phyloP scores from a whole-genome alignment of 164 flowering plant species.

The Stephania yunnanensis region DNA sequence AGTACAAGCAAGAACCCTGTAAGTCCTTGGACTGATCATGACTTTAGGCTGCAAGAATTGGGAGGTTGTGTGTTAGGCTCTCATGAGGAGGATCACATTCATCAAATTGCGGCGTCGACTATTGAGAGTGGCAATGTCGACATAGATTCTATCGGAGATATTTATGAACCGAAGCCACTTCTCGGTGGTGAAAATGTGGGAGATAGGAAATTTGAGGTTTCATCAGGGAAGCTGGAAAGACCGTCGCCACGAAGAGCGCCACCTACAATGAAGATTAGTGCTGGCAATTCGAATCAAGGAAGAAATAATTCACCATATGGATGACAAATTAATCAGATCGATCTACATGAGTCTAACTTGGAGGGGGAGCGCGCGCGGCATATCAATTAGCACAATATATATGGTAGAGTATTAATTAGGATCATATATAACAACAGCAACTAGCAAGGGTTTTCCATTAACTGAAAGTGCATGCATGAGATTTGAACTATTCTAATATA shows the following conservation, averaged over 20 bases:
- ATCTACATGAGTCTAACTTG: background rate
- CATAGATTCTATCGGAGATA: conserved; percentile 42
- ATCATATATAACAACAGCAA: too few species aligned
- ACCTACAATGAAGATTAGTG: conserved; percentile 32
- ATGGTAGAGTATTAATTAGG: too few species aligned
- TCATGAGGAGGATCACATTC: conserved; percentile 46
- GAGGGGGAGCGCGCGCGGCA: background rate
- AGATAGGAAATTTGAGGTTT: conserved; percentile 41
- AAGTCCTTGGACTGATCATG: conserved; percentile 46
- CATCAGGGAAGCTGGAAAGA: conserved; percentile 49
- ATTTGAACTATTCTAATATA: background rate
- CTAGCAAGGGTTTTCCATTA: too few species aligned
- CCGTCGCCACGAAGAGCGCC: conserved; percentile 61
- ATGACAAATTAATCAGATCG: background rate
- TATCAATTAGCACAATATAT: background rate
- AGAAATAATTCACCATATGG: conserved; percentile 50
- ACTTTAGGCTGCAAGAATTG: conserved; percentile 54
- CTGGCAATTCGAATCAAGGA: conserved; percentile 15
- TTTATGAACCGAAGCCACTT: conserved; percentile 55
- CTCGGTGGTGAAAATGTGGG: conserved; percentile 28
- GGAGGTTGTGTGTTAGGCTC: conserved; percentile 32
- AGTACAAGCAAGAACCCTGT: conserved; percentile 47
- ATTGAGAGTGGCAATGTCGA: conserved; percentile 27
- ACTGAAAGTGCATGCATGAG: too few species aligned
- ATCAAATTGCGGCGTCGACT: conserved; percentile 32